phyloP scores from a whole-genome alignment of 805 yeast species.

The Kuraishia cidri region DNA sequence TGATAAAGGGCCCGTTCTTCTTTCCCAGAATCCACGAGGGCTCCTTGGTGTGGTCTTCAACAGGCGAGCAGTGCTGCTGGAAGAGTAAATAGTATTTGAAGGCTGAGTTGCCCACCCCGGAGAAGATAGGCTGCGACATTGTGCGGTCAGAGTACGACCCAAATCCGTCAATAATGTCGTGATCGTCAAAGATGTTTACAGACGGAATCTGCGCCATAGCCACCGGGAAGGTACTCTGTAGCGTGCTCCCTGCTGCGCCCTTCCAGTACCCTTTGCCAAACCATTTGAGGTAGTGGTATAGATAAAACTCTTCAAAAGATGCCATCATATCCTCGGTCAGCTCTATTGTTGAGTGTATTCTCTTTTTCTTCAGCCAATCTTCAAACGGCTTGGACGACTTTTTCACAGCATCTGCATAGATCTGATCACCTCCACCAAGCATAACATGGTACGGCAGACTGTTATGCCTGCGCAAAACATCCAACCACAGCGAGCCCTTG shows the following conservation, averaged over 20 bases:
- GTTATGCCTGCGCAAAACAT: constrained; percentile 64
- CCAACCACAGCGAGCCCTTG: constrained; percentile 79
- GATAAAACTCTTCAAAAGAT: constrained; percentile 59
- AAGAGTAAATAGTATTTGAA: constrained; percentile 83
- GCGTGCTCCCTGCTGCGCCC: constrained; percentile 57
- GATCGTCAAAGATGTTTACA: constrained; percentile 86
- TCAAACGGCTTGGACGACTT: constrained; percentile 40
- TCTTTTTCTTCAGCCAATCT: constrained; percentile 55
- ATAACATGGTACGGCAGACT: constrained; percentile 72
- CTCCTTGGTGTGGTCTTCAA: constrained; percentile 26
- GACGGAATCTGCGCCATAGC: constrained; percentile 82
- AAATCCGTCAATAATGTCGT: constrained; percentile 93
- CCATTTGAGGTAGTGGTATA: constrained; percentile 76
- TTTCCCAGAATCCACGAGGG: constrained; percentile 61
- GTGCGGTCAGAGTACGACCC: constrained; percentile 79
- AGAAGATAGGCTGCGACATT: constrained; percentile 63
- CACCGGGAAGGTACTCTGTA: constrained; percentile 59
- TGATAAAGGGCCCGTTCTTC: constrained; percentile 58
- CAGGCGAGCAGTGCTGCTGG: constrained; percentile 70
- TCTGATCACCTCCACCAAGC: constrained; percentile 97
- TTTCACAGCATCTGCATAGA: constrained; percentile 80
- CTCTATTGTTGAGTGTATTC: constrained; percentile 27
- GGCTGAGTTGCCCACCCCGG: constrained; percentile 69
- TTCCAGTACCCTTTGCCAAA: constrained; percentile 85
- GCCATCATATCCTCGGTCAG: constrained; percentile 36